These are phyloP conservation scores for Phytophthora crassamura DNA, from an alignment of 352 stramenopile species.

Conservation along the genomic window DNA sequence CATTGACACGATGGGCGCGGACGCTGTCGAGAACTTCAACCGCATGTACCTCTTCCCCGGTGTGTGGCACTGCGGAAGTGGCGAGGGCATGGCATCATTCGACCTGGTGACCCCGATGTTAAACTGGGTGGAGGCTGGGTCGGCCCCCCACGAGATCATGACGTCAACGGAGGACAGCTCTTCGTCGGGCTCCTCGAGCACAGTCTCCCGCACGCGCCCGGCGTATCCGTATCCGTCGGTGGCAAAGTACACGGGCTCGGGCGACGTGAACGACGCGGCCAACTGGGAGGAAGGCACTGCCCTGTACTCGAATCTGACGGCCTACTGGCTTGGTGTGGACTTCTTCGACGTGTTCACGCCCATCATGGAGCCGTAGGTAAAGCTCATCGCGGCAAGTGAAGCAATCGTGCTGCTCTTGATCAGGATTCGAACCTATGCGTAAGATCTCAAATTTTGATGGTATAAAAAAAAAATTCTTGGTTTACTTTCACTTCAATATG, in stretches of 20 bases:
- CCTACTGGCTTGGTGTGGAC: slow-evolving; percentile 11
- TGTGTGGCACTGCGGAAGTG: slow-evolving; percentile 37
- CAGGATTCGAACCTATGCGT: no score
- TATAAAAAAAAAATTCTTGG: no score
- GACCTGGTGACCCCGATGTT: slow-evolving; percentile 37
- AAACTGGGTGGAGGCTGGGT: slow-evolving; percentile 31
- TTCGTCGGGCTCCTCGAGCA: slow-evolving; percentile 3
- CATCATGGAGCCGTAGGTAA: neutral
- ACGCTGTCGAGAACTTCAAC: slow-evolving; percentile 18
- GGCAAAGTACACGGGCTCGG: slow-evolving; percentile 18
- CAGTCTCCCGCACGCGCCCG: neutral
- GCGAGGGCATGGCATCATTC: slow-evolving; percentile 30
- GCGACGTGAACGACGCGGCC: slow-evolving; percentile 3
- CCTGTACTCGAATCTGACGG: slow-evolving; percentile 27
- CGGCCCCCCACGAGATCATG: slow-evolving; percentile 20
- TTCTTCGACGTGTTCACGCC: slow-evolving; percentile 20
- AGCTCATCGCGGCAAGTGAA: no score
- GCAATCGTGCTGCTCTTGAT: no score
- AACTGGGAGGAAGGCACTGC: slow-evolving; percentile 9
- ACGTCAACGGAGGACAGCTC: slow-evolving; percentile 3
- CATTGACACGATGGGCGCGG: slow-evolving; percentile 20
- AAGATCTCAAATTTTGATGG: no score
- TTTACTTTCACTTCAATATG: no score
- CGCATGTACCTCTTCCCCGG: slow-evolving; percentile 36
- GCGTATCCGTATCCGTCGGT: slow-evolving; percentile 17